Base-by-base conservation (phyloP, 192 early-diverging fungal genomes). In the Linnemannia zychae region DNA sequence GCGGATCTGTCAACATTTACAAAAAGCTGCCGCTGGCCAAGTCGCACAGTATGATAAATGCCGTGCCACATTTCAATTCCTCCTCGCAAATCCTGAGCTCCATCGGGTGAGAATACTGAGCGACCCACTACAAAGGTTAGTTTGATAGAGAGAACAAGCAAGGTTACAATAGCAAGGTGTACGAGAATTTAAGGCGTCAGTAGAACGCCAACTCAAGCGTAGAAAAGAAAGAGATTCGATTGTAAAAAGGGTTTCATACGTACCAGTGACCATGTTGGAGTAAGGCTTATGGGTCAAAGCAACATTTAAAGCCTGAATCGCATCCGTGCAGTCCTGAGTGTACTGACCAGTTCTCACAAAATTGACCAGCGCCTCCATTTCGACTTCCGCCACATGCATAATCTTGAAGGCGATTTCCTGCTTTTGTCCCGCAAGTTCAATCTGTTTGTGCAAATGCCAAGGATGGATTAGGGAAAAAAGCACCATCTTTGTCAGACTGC, bases 51-150 rank as follows among this genome's bases (percentile, higher is more conserved):
- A 67, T 97, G 96, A 72, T 94, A 97, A 80, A 95, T 95, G 22
- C 98, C 98, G 75, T 94, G 92, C 98, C 97, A 97, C 12, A 96
- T 91, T 87, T 97, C 96, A 28, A 94, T 89, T 33, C 97, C 96
- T 38, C 96, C 94, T 0, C 87, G 82, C 1, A 91, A 89, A 52
- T 75, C 70, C 44, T 49, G 69, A 0, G 82, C 81, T 71, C 87
- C 86, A 18, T 90, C 87, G 24, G 94, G 91, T 7, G 94, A 95
- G 79, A 94, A 98, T 85, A 98, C 97, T 38, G 96, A 98, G 15
- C 97, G 91, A 33, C 96, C 95, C 69, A 96, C 94, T 65, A 93
- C 93, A 24, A 91, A 88, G 87, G 67, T 69, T n/a, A n/a, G n/a
- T n/a, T n/a, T 40, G 67, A 20, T 36, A 69, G 20, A 69, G 94